A percentile compares a stretch with the other conserved stretches of the same genome.
Conservation (phyloP, 2,329 filamentous ascomycete species). For the Sclerotinia spermophila region DNA sequence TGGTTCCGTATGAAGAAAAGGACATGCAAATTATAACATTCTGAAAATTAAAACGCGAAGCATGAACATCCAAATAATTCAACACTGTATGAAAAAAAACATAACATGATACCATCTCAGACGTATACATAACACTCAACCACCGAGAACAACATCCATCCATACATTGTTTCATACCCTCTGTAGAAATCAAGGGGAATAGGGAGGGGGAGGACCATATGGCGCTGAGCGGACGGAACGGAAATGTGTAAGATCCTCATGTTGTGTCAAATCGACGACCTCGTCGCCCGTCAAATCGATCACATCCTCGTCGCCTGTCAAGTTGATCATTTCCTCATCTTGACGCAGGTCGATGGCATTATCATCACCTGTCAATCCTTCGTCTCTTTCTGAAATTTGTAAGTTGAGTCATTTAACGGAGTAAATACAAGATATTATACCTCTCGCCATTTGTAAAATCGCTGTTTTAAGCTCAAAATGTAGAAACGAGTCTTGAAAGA, state of each 20-base stretch:
- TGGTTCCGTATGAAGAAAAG: neutral
- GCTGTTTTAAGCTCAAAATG: too few relatives aligned
- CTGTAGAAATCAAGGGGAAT: neutral
- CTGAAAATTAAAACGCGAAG: neutral
- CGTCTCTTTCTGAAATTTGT: neutral
- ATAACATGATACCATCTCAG: too few relatives aligned
- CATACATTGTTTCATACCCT: neutral
- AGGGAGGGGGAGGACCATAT: neutral
- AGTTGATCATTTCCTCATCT: neutral
- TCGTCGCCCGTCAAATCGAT: neutral
- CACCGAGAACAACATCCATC: neutral
- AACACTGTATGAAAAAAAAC: too few relatives aligned
- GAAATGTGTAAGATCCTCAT: neutral
- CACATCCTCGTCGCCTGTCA: neutral
- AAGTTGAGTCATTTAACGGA: neutral
- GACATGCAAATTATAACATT: neutral
- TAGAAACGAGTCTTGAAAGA: neutral
- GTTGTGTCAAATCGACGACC: neutral
- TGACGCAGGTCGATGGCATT: neutral
- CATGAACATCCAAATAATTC: too few relatives aligned
- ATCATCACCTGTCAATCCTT: neutral
- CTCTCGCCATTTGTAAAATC: too few relatives aligned
- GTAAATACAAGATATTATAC: neutral
- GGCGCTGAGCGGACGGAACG: too few relatives aligned
- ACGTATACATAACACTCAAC: too few relatives aligned